Conservation (phyloP, 768 basidiomycete genomes). For the Flagelloscypha sp. region DNA sequence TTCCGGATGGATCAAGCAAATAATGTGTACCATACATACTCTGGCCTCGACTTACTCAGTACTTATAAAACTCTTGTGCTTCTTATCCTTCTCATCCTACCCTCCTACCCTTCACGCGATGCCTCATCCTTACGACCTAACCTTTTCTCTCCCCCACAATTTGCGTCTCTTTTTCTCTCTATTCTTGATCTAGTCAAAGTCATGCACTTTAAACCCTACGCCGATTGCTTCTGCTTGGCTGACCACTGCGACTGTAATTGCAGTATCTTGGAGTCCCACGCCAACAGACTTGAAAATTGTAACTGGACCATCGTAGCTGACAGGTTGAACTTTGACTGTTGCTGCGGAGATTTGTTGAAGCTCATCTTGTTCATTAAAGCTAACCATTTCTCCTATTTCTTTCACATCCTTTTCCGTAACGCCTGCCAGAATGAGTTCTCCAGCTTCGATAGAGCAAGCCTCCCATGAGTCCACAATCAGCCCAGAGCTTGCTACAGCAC, state of each 20-base stretch:
- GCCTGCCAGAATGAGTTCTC: constrained; percentile 63
- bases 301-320: constrained; percentile 33
- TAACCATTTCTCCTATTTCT: constrained; percentile 65
- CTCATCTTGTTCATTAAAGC: constrained; percentile 5
- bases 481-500: constrained; percentile 26
- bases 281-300: constrained; percentile 89
- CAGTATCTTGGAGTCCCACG: constrained; percentile 80
- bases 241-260: constrained; percentile 65
- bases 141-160: too few relatives aligned
- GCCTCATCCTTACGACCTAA: too few relatives aligned
- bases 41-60: too few relatives aligned
- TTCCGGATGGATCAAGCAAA: too few relatives aligned
- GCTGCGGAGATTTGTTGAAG: too few relatives aligned
- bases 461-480: background rate
- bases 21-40: too few relatives aligned
- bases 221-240: constrained; percentile 46
- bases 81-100: too few relatives aligned
- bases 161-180: too few relatives aligned
- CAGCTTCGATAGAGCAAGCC: constrained; percentile 71
- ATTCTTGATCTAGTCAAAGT: too few relatives aligned
- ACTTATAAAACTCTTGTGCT: too few relatives aligned
- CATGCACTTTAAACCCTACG: constrained; percentile 39
- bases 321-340: constrained; percentile 4
- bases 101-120: too few relatives aligned
- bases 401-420: constrained; percentile 32